Percentiles rank a stretch among this genome's conserved stretches.
phyloP scores from a whole-genome alignment of 1,139 yeast genomes.

The Hanseniaspora uvarum region DNA sequence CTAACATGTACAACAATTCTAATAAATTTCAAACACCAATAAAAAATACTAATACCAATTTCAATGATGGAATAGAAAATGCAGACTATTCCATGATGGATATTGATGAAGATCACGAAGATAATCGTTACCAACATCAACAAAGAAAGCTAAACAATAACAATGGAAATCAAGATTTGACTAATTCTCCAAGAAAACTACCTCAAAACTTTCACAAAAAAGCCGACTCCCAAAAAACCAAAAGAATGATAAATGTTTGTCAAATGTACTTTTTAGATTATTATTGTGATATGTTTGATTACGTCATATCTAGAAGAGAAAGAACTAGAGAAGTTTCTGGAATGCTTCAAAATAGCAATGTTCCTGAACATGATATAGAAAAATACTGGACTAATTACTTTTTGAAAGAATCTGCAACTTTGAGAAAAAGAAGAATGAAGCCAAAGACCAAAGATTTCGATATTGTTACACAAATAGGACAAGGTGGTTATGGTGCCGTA shows the following conservation, averaged over 20 bases:
- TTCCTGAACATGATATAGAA: constrained; percentile 30
- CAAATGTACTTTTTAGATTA: constrained; percentile 81
- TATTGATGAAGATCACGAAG: constrained; percentile 25
- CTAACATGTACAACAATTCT: constrained; percentile 8
- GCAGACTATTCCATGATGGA: constrained; percentile 28
- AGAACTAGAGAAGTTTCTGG: constrained; percentile 55
- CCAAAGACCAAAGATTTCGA: constrained; percentile 93
- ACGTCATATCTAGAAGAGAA: constrained; percentile 76
- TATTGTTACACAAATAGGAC: constrained; percentile 95
- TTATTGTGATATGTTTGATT: constrained; percentile 92
- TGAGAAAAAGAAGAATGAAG: constrained; percentile 80
- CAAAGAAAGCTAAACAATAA: constrained; percentile 12
- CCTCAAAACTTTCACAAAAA: constrained; percentile 47
- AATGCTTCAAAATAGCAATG: constrained; percentile 37
- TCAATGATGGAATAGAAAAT: constrained; percentile 13
- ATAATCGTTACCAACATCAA: constrained; percentile 1
- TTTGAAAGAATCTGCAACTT: constrained; percentile 72
- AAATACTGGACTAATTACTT: constrained; percentile 74
- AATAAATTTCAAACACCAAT: constrained; percentile 21
- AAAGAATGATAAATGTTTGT: constrained; percentile 72
- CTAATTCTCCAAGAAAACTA: constrained; percentile 33
- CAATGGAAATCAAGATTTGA: constrained; percentile 24
- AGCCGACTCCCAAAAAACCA: constrained; percentile 66
- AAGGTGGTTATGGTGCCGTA: constrained; percentile 98
- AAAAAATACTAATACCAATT: constrained; percentile 14